Evolutionary conservation across 1,139 yeast genomes (phyloP), one percentile per base, ranked within the genome.

Genomic region (Debaryomyces subglobosus): DNA sequence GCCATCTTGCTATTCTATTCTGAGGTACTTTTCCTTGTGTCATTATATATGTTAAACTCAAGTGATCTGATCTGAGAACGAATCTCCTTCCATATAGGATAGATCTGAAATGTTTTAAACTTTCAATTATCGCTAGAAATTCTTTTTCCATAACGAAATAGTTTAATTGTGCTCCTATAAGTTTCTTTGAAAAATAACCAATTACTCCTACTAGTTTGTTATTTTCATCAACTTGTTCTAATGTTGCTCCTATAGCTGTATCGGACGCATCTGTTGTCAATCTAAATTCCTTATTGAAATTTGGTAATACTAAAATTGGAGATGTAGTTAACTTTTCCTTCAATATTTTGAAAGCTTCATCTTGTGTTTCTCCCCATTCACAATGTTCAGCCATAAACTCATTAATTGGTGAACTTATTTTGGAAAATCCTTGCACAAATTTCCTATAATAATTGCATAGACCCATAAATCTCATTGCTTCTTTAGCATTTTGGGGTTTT

Each of bases 131-230:
- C 3, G 44, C 23, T 6, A 41, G 20, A n/a, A 41, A 41, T 32
- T 41, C 44, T 23, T 32, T 41, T 20, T 41, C 44, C 38, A 20
- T 41, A 5, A 21, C 37, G 13, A 32, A 32, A 13, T 41, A 41
- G 20, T 32, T 32, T 20, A 32, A 15, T 33, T 41, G 38, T 3
- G 44, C 30, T 41, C 20, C 38, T 13, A 13, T 16, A 5, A 41
- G 23, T 2, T 32, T 30, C 20, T 33, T 41, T 7, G 32, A 21
- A 20, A 32, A 33, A n/a, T 25, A 41, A 5, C 20, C 44, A 10
- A 41, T 21, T n/a, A 41, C 20, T n/a, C 39, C 44, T n/a, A n/a
- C n/a, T n/a, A n/a, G n/a, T n/a, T n/a, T n/a, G n/a, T n/a, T n/a
- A n/a, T n/a, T n/a, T 23, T 23, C 25, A 9, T 7, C 6, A 23